Evolutionary conservation across 106 monocot species (phyloP).

Genomic region (Apostasia shenzhenica): DNA sequence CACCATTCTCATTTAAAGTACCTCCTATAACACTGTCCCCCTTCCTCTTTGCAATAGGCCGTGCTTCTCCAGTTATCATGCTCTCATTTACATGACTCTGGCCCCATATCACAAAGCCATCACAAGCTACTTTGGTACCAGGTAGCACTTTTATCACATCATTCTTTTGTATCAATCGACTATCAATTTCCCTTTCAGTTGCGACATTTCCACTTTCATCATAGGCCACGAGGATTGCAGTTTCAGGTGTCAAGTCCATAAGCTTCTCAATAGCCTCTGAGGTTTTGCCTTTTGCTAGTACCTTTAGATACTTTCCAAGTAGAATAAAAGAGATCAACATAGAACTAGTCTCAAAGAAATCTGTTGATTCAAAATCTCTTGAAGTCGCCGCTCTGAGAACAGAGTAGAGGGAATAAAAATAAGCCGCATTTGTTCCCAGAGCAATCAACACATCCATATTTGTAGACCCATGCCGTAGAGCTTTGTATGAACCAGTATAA

Average conservation of each 20-base stretch:
- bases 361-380: constrained; percentile 39
- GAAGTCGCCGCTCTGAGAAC: constrained; percentile 64
- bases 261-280: constrained; percentile 85
- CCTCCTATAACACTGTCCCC: constrained; percentile 82
- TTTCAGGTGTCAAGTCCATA: constrained; percentile 84
- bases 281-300: constrained; percentile 87
- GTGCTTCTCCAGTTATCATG: constrained; percentile 94
- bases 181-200: constrained; percentile 16
- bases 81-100: constrained; percentile 91
- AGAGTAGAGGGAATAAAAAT: constrained; percentile 75
- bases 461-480: constrained; percentile 46
- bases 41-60: constrained; percentile 66
- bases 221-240: constrained; percentile 50
- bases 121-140: constrained; percentile 21
- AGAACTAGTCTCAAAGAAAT: constrained; percentile 90
- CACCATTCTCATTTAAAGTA: constrained; percentile 86
- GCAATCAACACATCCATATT: constrained; percentile 93
- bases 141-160: constrained; percentile 29
- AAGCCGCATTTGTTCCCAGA: constrained; percentile 74
- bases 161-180: constrained; percentile 20
- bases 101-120: constrained; percentile 72
- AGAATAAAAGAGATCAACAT: constrained; percentile 91
- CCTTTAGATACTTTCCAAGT: constrained; percentile 83
- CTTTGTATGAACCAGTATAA: constrained; percentile 20
- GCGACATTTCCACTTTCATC: constrained; percentile 17